A percentile compares a stretch with the other conserved stretches of the same genome.
Evolutionary conservation across 176 grass and related monocot genomes (phyloP).

Genomic region (Dendrocalamus sinicus): DNA sequence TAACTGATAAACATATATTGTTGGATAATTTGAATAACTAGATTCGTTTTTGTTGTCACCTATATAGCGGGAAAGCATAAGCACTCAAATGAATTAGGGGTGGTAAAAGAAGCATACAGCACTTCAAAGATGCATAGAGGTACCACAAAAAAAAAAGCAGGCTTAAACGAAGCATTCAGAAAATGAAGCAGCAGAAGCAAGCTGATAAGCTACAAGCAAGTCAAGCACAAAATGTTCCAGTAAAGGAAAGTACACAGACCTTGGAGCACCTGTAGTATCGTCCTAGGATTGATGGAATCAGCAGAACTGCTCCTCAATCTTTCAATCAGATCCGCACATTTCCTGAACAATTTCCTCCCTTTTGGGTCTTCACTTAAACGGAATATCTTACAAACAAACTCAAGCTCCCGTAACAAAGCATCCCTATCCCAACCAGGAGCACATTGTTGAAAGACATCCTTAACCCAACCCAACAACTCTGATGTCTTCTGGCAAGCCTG

Average conservation of each 20-base stretch:
- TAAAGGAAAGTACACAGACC: constrained; percentile 47
- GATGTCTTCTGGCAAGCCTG: constrained; percentile 89
- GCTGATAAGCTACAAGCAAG: not conserved
- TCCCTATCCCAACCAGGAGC: constrained; percentile 89
- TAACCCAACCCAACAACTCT: constrained; percentile 92
- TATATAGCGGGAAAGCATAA: not conserved
- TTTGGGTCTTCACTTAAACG: constrained; percentile 78
- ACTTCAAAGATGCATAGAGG: not conserved
- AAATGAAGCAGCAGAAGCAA: not conserved
- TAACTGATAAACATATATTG: not conserved
- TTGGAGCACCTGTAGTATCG: constrained; percentile 78
- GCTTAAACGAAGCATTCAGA: not conserved
- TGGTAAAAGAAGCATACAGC: not conserved
- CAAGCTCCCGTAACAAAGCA: constrained; percentile 74
- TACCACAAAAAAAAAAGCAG: not conserved
- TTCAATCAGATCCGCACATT: constrained; percentile 79
- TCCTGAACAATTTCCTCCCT: constrained; percentile 76
- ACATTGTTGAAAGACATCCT: constrained; percentile 97
- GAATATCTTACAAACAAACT: constrained; percentile 96
- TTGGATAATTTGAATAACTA: constrained; percentile 17
- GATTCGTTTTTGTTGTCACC: not conserved
- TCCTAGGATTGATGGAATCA: constrained; percentile 77
- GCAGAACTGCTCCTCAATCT: constrained; percentile 60
- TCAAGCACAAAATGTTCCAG: not conserved
- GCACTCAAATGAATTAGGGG: constrained; percentile 1